These are phyloP conservation scores for Solanum chiquidenum DNA, from an alignment of 257 asterid species.

Conservation along the genomic window DNA sequence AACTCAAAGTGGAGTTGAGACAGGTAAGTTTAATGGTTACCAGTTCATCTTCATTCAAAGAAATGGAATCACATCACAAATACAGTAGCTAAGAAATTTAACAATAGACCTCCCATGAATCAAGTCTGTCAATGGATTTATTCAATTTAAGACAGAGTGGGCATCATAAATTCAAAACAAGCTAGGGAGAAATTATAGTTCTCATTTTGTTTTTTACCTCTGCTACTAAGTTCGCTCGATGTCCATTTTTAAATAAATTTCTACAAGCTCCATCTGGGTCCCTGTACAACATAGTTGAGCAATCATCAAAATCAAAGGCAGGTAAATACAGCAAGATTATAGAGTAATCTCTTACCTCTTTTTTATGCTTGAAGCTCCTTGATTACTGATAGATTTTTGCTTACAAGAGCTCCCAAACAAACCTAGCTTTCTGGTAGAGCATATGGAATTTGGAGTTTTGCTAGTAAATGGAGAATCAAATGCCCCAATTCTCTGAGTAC, in stretches of 20 bases:
- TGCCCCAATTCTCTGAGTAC: conserved; percentile 34
- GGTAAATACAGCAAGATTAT: not conserved
- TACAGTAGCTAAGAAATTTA: not conserved
- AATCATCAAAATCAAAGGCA: conserved; percentile 4
- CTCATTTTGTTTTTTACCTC: conserved; percentile 18
- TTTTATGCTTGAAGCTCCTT: conserved; percentile 20
- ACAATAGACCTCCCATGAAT: not conserved
- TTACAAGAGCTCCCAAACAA: conserved; percentile 23
- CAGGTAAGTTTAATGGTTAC: not conserved
- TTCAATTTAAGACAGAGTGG: not conserved
- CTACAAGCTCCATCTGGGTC: conserved; percentile 25
- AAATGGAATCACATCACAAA: not conserved
- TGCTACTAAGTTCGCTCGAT: not conserved
- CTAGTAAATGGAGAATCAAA: conserved; percentile 35
- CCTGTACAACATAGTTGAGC: conserved; percentile 27
- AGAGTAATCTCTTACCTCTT: conserved; percentile 25
- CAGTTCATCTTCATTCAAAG: not conserved
- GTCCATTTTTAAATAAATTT: conserved; percentile 33
- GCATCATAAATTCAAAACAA: not conserved
- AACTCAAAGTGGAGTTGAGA: not conserved
- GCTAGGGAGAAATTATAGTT: not conserved
- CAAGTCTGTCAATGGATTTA: not conserved
- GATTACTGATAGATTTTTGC: conserved; percentile 18
- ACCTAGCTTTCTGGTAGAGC: conserved; percentile 23
- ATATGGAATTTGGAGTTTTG: conserved; percentile 47